A percentile compares a stretch with the other conserved stretches of the same genome.
Conservation (phyloP, 768 basidiomycete genomes). For the Lactarius psammicola region DNA sequence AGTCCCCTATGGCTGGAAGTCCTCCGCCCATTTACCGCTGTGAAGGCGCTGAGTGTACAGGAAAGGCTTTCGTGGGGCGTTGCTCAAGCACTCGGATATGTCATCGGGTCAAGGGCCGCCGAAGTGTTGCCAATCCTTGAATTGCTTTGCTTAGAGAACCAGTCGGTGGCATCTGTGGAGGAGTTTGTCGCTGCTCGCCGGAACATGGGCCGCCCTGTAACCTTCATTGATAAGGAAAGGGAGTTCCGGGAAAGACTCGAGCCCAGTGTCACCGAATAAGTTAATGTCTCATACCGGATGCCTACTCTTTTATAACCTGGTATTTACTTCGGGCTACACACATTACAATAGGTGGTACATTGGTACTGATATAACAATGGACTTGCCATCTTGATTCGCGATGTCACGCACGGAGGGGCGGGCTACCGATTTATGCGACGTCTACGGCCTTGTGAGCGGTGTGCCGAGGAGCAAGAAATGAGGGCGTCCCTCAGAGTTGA, state of each 20-base stretch:
- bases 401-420: no score
- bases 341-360: no score
- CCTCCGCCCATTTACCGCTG: not conserved
- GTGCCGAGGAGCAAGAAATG: no score
- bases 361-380: no score
- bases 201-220: not conserved
- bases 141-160: not conserved
- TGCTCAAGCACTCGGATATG: not conserved
- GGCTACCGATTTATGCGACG: no score
- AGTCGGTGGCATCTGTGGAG: not conserved
- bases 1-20: not conserved
- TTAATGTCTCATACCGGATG: not conserved
- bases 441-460: no score
- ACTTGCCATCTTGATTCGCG: no score
- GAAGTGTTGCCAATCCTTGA: not conserved
- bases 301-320: not conserved
- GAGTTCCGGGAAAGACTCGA: not conserved
- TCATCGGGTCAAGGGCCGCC: not conserved
- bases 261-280: not conserved
- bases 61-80: not conserved
- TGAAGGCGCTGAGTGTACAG: not conserved
- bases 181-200: not conserved
- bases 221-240: not conserved
- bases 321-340: no score
- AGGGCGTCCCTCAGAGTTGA: no score